Percentiles rank a stretch among this genome's conserved stretches.
Evolutionary conservation across 176 grass and related monocot species (phyloP).

Genomic region (Carex parvula): DNA sequence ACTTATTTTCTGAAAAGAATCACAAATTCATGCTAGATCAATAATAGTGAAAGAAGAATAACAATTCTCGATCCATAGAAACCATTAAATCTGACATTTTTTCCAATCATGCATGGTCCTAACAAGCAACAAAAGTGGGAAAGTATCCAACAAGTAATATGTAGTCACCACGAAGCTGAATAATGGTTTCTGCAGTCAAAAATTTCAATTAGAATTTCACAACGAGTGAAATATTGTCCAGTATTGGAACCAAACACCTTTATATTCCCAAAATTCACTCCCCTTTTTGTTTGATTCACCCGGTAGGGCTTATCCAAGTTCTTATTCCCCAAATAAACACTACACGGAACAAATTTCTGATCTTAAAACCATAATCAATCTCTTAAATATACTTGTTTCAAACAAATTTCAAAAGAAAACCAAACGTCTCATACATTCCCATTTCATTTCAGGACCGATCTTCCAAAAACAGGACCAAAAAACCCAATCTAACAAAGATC

Average conservation of each 20-base stretch:
- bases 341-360: neutral
- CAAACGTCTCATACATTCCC: neutral
- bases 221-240: constrained; percentile 5
- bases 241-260: neutral
- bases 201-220: neutral
- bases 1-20: neutral
- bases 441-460: constrained; percentile 19
- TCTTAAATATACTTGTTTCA: neutral
- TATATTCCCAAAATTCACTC: constrained; percentile 12
- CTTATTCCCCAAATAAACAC: constrained; percentile 1
- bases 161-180: neutral
- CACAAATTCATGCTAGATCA: neutral
- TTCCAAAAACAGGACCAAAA: constrained; percentile 1
- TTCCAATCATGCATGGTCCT: neutral
- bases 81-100: neutral
- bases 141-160: neutral
- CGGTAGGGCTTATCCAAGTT: neutral
- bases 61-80: neutral
- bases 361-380: constrained; percentile 24
- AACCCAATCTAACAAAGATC: neutral
- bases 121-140: neutral
- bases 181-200: neutral
- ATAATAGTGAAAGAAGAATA: constrained; percentile 2
- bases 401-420: neutral
- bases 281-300: neutral